Evolutionary conservation across 2,329 filamentous ascomycete genomes (phyloP), one percentile per base, ranked within the genome.

Genomic region (Arthrobotrys conoides): DNA sequence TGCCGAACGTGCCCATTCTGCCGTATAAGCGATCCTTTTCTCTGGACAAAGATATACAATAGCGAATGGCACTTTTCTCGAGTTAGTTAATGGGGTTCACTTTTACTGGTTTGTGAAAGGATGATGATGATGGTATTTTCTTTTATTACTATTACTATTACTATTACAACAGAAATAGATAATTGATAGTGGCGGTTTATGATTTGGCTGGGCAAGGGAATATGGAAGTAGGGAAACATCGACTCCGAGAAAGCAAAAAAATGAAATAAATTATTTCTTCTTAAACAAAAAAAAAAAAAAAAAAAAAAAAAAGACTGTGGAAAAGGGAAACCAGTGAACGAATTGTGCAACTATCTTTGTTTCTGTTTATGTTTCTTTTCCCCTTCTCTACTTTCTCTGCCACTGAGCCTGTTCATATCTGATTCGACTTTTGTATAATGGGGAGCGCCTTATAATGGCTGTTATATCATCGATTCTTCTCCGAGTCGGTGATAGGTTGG

Each of bases 1-100:
- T 9, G 53, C 75, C n/a, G 75, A 78, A 27, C 59, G 73, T 24
- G 68, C 75, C 16, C 75, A 78, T 68, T 67, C 59, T 48, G 75
- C 68, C 24, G 75, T 78, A 51, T 78, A 78, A 53, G 14, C 30
- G 41, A 27, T 24, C 27, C 14, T 33, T 20, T 16, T 48, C 24
- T 9, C 2, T 65, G 9, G 24, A 36, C 61, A 16, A n/a, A 46
- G n/a, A 51, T 51, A 46, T 38, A 24, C 57, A 10, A n/a, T 41
- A 3, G 38, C 38, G 14, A 41, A 44, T 61, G 57, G 57, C 36
- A 33, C 36, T 27, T 20, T 6, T 20, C 10, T 20, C 5, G 5
- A 18, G 20, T 36, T 38, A 22, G 4, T 59, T 59, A 38, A 30
- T 59, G n/a, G n/a, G 51, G 16, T n/a, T 20, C n/a, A 12, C 14